Evolutionary conservation across 345 rosid species (phyloP), one percentile per base, ranked within the genome.

Genomic region (Boechera stricta): DNA sequence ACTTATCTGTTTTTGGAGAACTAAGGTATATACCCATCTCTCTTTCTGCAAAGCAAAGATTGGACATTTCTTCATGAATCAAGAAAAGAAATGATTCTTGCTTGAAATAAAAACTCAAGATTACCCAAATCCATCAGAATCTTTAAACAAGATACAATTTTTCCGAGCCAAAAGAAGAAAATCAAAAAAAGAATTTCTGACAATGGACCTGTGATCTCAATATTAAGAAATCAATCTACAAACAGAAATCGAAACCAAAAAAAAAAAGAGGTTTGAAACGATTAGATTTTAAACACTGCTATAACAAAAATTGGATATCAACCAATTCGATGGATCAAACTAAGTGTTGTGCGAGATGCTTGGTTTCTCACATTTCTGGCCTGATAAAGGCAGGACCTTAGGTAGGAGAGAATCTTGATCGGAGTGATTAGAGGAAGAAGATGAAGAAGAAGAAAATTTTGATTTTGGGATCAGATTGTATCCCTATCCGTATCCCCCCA

Each of bases 1-100:
- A 89, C 60, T 95, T 95, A 32, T 95, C 97, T n/a, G 97, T 92
- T 77, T 92, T 95, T 5, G 99, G 98, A 74, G 97, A 75, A 75
- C 99, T 95, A 28, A 95, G 90, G 66, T 95, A 95, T 82, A 91
- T 83, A 54, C 99, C 98, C 99, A 95, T 95, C 80, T 82, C 81
- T 80, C 80, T 80, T 36, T 80, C 81, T 79, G 75, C 59, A 74
- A 75, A 6, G 5, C 2, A 6, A 54, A 9, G 42, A 41, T 35
- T 2, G 2, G 11, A 62, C 39, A 15, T 59, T 59, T 39, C 39
- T 33, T 52, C 11, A 28, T 47, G 35, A 60, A n/a, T 54, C 49
- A 70, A 53, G 11, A 62, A 24, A 63, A 42, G 8, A 53, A 42
- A 32, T 38, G 3, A 42, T 26, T n/a, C 10, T 57, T 18, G 32